phyloP scores from a whole-genome alignment of 768 basidiomycete genomes.

The Plicaturopsis crispa region DNA sequence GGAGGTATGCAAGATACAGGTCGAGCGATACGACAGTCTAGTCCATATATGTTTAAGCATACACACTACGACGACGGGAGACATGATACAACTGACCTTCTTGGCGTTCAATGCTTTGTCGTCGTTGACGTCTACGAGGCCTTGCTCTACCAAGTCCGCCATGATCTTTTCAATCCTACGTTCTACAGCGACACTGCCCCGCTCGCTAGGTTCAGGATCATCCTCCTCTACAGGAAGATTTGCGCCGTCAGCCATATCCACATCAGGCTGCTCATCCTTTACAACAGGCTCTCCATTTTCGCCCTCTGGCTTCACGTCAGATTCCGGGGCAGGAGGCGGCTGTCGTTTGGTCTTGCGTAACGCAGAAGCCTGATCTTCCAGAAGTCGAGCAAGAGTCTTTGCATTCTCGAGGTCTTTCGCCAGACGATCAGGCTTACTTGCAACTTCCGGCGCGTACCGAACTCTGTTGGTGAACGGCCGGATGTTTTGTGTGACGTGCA shows the following conservation, averaged over 20 bases:
- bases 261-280: constrained; percentile 23
- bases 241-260: constrained; percentile 21
- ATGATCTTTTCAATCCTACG: constrained; percentile 72
- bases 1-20: constrained; percentile 88
- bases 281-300: constrained; percentile 20
- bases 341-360: constrained; percentile 38
- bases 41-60: constrained; percentile 15
- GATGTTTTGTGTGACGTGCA: constrained; percentile 79
- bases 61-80: constrained; percentile 4
- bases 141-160: constrained; percentile 62
- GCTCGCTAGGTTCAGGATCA: constrained; percentile 54
- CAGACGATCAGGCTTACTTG: constrained; percentile 74
- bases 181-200: constrained; percentile 76
- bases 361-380: constrained; percentile 63
- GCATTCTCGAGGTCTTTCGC: constrained; percentile 75
- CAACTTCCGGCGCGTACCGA: constrained; percentile 76
- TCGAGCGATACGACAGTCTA: constrained; percentile 82
- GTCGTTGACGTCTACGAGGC: constrained; percentile 48
- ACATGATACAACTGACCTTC: constrained; percentile 44
- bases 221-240: constrained; percentile 26
- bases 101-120: constrained; percentile 60
- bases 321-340: too few relatives aligned
- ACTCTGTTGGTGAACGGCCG: constrained; percentile 73
- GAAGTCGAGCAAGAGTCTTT: constrained; percentile 58
- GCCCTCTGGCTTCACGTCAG: constrained; percentile 14